These are phyloP conservation scores for Colletotrichum lupini DNA, from an alignment of 2,329 filamentous ascomycete species.

Conservation along the genomic window DNA sequence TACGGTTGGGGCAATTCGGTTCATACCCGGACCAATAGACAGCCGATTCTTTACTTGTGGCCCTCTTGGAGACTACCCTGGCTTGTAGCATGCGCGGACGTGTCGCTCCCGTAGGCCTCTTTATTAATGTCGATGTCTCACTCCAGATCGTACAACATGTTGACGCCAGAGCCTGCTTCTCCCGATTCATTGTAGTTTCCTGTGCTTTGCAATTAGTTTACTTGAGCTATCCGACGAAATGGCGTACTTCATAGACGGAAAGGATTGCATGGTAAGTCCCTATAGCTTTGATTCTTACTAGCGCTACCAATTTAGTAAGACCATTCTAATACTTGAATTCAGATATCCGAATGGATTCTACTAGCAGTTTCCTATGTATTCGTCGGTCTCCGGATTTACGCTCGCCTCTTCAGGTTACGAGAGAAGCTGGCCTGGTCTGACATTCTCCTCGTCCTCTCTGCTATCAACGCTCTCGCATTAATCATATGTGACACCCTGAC, in stretches of 20 bases:
- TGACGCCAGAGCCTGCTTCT: neutral
- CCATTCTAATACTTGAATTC: neutral
- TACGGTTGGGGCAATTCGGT: neutral
- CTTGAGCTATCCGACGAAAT: constrained; percentile 18
- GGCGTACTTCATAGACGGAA: constrained; percentile 39
- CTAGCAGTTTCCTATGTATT: constrained; percentile 42
- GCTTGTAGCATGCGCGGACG: neutral
- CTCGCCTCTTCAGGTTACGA: constrained; percentile 44
- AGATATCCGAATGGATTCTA: constrained; percentile 49
- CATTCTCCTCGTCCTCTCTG: constrained; percentile 42
- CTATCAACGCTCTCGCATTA: constrained; percentile 44
- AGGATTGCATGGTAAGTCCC: constrained; percentile 39
- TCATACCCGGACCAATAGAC: constrained; percentile 8
- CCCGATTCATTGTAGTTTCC: neutral
- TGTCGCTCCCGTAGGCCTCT: neutral
- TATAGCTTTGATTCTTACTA: neutral
- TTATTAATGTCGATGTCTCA: neutral
- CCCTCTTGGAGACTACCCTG: neutral
- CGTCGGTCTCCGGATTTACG: constrained; percentile 45
- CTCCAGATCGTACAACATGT: neutral
- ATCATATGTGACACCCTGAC: constrained; percentile 50
- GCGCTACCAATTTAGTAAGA: neutral
- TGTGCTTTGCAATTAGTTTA: neutral
- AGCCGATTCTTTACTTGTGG: neutral
- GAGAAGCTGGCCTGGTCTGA: constrained; percentile 45